These are phyloP conservation scores for Breynia disticha DNA, from an alignment of 441 rosid genomes.

Conservation along the genomic window DNA sequence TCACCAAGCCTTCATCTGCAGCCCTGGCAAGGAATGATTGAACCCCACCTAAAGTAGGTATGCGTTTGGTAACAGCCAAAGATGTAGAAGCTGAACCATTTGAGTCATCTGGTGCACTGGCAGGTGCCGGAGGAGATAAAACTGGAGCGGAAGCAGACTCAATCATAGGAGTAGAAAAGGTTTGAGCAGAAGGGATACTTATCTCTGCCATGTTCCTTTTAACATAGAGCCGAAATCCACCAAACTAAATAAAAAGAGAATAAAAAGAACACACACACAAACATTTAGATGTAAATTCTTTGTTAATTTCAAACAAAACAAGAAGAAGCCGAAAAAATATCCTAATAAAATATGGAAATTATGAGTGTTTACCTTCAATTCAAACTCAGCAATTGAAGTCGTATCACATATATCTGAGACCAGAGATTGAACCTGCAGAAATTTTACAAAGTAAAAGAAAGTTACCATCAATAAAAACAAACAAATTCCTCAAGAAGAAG, in stretches of 20 bases:
- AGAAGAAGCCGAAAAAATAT: conserved; percentile 10
- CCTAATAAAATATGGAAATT: conserved; percentile 1
- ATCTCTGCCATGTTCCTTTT: conserved; percentile 35
- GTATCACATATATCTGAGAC: conserved; percentile 59
- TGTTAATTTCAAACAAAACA: not conserved
- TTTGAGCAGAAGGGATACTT: conserved; percentile 27
- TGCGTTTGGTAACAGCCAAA: conserved; percentile 45
- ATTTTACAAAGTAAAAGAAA: not conserved
- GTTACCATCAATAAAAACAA: conserved; percentile 5
- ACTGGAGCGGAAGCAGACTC: not conserved
- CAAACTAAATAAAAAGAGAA: conserved; percentile 36
- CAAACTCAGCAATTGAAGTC: conserved; percentile 68
- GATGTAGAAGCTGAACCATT: conserved; percentile 57
- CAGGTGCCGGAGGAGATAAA: conserved; percentile 23
- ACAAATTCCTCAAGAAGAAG: not conserved
- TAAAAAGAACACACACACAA: conserved; percentile 8
- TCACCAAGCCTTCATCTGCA: conserved; percentile 69
- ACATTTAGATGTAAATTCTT: not conserved
- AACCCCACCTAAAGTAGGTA: conserved; percentile 26
- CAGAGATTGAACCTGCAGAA: conserved; percentile 57
- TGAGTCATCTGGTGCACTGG: conserved; percentile 19
- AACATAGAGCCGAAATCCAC: conserved; percentile 62
- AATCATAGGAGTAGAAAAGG: conserved; percentile 22
- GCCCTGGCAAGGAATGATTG: conserved; percentile 43
- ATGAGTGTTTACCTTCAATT: conserved; percentile 50